These are phyloP conservation scores for Solanum habrochaites DNA, from an alignment of 257 asterid species.

Conservation along the genomic window DNA sequence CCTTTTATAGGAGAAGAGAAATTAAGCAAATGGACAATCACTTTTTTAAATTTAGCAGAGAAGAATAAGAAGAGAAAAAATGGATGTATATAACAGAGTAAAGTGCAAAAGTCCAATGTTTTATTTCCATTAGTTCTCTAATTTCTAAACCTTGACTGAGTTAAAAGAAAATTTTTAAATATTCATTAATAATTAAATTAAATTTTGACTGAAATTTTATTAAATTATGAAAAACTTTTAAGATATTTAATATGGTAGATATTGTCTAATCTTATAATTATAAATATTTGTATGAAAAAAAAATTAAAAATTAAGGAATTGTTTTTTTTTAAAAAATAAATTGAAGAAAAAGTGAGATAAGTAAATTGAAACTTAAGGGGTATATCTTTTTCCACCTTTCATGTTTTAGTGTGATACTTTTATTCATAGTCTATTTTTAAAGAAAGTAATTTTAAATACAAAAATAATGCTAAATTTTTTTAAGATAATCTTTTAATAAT, in stretches of 20 bases:
- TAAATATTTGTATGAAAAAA: neutral
- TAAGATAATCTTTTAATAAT: neutral
- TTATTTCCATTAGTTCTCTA: neutral
- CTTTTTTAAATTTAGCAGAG: neutral
- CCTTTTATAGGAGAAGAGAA: neutral
- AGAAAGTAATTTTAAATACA: neutral
- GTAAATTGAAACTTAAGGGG: neutral
- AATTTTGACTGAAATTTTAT: too few relatives aligned
- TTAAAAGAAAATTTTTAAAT: too few relatives aligned
- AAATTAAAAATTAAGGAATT: neutral
- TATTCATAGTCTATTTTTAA: neutral
- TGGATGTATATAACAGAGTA: slow-evolving; percentile 50
- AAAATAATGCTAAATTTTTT: neutral
- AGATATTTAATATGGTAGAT: too few relatives aligned
- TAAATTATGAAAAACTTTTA: too few relatives aligned
- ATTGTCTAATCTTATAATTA: too few relatives aligned
- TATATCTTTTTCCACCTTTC: neutral
- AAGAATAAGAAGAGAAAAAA: slow-evolving; percentile 9
- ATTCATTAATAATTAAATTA: too few relatives aligned
- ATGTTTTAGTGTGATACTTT: neutral
- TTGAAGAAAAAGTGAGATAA: too few relatives aligned
- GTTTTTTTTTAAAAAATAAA: too few relatives aligned
- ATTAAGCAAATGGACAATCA: neutral
- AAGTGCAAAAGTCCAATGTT: slow-evolving; percentile 17
- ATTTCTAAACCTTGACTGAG: neutral